Conservation (phyloP, 257 asterid genomes). For the Agastache rugosa region DNA sequence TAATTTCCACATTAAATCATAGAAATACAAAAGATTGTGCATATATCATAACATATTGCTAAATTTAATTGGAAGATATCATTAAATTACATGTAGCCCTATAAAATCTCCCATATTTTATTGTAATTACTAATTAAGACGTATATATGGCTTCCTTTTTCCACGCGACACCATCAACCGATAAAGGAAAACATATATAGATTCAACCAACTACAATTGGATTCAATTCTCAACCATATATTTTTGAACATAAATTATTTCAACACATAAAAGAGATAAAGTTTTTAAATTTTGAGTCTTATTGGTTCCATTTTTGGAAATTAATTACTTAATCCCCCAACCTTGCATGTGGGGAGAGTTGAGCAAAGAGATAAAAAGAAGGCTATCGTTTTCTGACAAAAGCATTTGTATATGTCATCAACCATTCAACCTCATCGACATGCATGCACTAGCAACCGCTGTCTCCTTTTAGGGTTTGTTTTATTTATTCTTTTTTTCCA, state of each 20-base stretch:
- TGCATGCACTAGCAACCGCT: slow-evolving; percentile 27
- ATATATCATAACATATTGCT: no score
- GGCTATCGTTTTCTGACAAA: slow-evolving; percentile 37
- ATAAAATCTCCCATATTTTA: no score
- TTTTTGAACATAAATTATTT: neutral
- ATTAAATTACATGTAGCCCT: neutral
- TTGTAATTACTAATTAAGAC: no score
- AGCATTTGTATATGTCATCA: slow-evolving; percentile 28
- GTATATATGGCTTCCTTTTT: neutral
- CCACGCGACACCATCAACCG: neutral
- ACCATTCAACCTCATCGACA: slow-evolving; percentile 37
- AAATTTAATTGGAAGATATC: neutral
- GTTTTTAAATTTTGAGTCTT: neutral
- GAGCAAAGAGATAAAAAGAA: slow-evolving; percentile 45
- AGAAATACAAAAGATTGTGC: no score
- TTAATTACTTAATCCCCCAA: slow-evolving; percentile 32
- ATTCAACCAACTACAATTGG: neutral
- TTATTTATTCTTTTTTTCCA: slow-evolving; percentile 16
- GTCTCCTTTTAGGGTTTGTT: slow-evolving; percentile 31
- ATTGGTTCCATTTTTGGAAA: slow-evolving; percentile 14
- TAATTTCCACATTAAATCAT: no score
- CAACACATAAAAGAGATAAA: neutral
- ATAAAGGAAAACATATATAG: neutral
- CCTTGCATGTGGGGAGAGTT: slow-evolving; percentile 46
- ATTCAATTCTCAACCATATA: neutral